A percentile compares a stretch with the other conserved stretches of the same genome.
Conservation (phyloP, 1,284 basidiomycete species). For the Takashimella tepidaria region DNA sequence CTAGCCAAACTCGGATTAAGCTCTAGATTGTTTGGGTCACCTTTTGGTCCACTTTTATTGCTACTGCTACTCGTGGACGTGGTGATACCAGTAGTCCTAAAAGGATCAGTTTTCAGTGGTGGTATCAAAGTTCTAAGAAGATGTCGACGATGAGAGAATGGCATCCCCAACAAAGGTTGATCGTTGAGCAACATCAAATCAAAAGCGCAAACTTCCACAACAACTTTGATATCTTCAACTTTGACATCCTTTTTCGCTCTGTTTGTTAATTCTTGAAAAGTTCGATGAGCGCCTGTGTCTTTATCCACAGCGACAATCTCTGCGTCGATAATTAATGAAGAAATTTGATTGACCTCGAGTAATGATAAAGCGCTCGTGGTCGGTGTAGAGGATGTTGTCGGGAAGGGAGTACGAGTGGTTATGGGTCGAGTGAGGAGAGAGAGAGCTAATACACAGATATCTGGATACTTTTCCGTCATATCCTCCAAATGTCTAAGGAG, state of each 20-base stretch:
- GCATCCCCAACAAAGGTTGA: slow-evolving; percentile 63
- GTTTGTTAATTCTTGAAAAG: slow-evolving; percentile 94
- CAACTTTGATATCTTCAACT: slow-evolving; percentile 90
- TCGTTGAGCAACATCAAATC: slow-evolving; percentile 94
- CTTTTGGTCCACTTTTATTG: no score
- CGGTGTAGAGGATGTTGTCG: slow-evolving; percentile 26
- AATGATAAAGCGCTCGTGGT: slow-evolving; percentile 23
- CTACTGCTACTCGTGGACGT: no score
- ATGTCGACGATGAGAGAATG: slow-evolving; percentile 68
- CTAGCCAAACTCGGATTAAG: slow-evolving; percentile 53
- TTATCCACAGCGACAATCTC: slow-evolving; percentile 96
- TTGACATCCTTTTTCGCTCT: slow-evolving; percentile 97
- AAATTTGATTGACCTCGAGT: slow-evolving; percentile 36
- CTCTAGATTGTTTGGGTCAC: slow-evolving; percentile 39
- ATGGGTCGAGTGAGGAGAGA: slow-evolving; percentile 45
- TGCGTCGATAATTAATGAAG: slow-evolving; percentile 88
- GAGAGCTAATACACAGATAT: slow-evolving; percentile 61
- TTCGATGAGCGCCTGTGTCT: slow-evolving; percentile 74
- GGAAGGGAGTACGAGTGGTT: slow-evolving; percentile 24
- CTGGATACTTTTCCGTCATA: slow-evolving; percentile 92
- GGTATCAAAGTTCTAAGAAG: slow-evolving; percentile 61
- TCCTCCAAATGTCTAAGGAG: slow-evolving; percentile 70
- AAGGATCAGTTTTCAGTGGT: slow-evolving; percentile 50
- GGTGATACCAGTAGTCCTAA: no score
- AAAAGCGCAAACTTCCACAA: slow-evolving; percentile 92